Evolutionary conservation across 768 basidiomycete genomes (phyloP).

Genomic region (Tricholoma terreum): DNA sequence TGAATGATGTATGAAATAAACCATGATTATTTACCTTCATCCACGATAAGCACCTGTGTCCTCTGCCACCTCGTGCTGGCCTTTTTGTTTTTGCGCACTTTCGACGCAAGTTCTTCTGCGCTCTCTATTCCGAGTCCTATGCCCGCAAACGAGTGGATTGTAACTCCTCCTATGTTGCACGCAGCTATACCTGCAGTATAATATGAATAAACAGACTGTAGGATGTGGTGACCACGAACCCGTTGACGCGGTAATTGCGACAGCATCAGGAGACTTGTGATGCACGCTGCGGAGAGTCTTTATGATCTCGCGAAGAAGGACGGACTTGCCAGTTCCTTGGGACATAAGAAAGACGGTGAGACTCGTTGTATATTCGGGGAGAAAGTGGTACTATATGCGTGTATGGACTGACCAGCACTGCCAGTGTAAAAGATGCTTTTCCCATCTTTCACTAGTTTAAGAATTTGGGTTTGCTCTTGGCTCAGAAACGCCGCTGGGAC

Average conservation of each 20-base stretch:
- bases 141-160: constrained; percentile 94
- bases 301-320: constrained; percentile 91
- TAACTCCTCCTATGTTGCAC: constrained; percentile 95
- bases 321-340: constrained; percentile 94
- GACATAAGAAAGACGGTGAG: neutral
- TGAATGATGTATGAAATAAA: neutral
- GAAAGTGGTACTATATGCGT: constrained; percentile 14
- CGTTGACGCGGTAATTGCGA: constrained; percentile 94
- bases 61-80: constrained; percentile 75
- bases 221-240: constrained; percentile 38
- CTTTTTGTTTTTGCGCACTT: constrained; percentile 82
- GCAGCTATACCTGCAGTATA: constrained; percentile 75
- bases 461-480: constrained; percentile 80
- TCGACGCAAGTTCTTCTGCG: constrained; percentile 57
- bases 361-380: neutral
- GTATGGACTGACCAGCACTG: constrained; percentile 68
- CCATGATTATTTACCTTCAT: constrained; percentile 55
- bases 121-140: constrained; percentile 79
- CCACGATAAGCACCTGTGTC: constrained; percentile 81
- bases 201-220: neutral
- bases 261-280: constrained; percentile 56
- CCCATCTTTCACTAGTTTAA: constrained; percentile 70
- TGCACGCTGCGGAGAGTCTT: constrained; percentile 58
- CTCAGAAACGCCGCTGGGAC: constrained; percentile 62
- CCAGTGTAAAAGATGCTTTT: constrained; percentile 94